Base-by-base conservation (phyloP, 2,329 filamentous ascomycete genomes). In the Trichoderma sp. region DNA sequence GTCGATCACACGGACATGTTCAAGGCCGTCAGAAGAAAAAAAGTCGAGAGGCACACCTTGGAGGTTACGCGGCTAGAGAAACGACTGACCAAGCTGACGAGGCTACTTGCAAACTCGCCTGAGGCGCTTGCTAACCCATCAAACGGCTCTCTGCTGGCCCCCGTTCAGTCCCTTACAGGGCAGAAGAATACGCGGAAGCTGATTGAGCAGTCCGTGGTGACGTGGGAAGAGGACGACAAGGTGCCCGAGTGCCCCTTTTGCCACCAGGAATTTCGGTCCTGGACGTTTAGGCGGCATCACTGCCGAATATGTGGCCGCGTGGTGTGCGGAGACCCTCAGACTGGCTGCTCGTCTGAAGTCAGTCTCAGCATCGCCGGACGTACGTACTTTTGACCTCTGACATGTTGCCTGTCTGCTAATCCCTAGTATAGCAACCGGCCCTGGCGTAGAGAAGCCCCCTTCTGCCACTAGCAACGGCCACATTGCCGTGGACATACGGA, bases 261-360 rank as follows among this genome's bases (percentile, higher is more conserved):
- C 72, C 91, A 96, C 73, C 95, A 99, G 72, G 92, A 97, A 64
- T 99, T 99, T 76, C 90, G 92, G 0, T 90, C 89, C 15, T 98
- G 97, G 85, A 91, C 92, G 1, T 96, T 98, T 73, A 87, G 95
- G 71, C 83, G 95, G 70, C 95, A 98, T 76, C 95, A 99, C 77
- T 99, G 95, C 77, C 87, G 95, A 63, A 89, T 96, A 77, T 99
- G 95, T 72, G 95, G 95, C 3, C 87, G 90, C 50, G 93, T 99
- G 0, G 92, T 99, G 0, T 99, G 95, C 74, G 92, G 92, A 14
- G 95, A 99, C 76, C 86, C 86, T 0, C 84, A 86, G 65, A 99
- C 95, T 0, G 88, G 78, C 3, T 99, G 95, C 76, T 99, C 95
- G 0, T 87, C 82, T 9, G 91, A 97, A 71, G 83, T 99, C 61